Evolutionary conservation across 1,284 basidiomycete species (phyloP), one percentile per base, ranked within the genome.

Genomic region (Malassezia vespertilionis): DNA sequence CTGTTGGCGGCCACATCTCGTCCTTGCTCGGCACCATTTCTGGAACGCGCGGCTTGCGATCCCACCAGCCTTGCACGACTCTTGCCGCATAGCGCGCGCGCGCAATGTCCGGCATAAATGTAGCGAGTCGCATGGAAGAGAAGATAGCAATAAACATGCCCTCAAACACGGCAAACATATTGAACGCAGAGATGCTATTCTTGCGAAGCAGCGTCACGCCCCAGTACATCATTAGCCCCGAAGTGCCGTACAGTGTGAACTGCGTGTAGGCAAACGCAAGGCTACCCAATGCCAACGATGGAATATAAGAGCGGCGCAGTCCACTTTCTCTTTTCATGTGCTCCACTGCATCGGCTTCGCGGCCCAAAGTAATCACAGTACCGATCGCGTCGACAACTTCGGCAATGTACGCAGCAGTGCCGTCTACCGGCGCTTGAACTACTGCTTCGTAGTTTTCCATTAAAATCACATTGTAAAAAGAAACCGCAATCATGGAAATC

Each of bases 321-420:
- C 49, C 39, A 35, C 64, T 53, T 7, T 57, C 43, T 12, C 23
- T 10, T n/a, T 61, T 60, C 44, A 71, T 71, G 5, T 55, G 44
- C 4, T 60, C 47, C 50, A 73, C 49, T 11, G 64, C 57, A 14
- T 68, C 65, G 0, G 44, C 54, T 47, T 75, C 73, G 20, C 73
- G 57, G 7, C 74, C 72, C 7, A 75, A 60, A 1, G 74, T 67
- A 4, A 71, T 63, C 8, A 74, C 70, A 0, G 72, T 71, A 52
- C 66, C 60, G 34, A 74, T 71, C 5, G 70, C 67, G 40, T 74
- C 73, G 20, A 73, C 69, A 11, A 71, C 58, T 43, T 75, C 74
- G n/a, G 65, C 58, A 10, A 74, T 65, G 44, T 69, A 73, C 1
- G 64, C 50, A 5, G 65, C 57, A 1, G 65, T 65, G 11, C 53